Evolutionary conservation across 495 filamentous ascomycete species (phyloP).

Genomic region (Tirmania nivea): DNA sequence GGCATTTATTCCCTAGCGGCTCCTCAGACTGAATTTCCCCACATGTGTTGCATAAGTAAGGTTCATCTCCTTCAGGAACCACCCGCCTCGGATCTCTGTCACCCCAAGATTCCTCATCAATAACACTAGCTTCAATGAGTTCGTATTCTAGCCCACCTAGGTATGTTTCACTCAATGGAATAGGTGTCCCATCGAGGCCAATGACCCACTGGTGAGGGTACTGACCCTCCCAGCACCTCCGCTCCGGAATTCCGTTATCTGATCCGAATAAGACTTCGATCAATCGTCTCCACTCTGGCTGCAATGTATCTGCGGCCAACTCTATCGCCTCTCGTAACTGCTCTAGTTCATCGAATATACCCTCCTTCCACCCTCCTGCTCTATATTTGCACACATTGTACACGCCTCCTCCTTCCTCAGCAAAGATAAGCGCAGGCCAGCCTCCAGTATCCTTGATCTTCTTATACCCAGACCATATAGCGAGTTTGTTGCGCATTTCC

Average conservation of each 20-base stretch:
- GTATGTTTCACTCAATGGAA: slow-evolving; percentile 17
- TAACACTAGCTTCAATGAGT: slow-evolving; percentile 14
- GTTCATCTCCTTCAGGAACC: background rate
- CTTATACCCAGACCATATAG: slow-evolving; percentile 20
- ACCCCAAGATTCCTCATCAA: slow-evolving; percentile 17
- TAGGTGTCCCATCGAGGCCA: slow-evolving; percentile 8
- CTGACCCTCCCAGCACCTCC: slow-evolving; percentile 9
- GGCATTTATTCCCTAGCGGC: slow-evolving; percentile 12
- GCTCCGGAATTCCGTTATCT: background rate
- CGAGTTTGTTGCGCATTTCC: slow-evolving; percentile 22
- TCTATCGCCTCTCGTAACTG: slow-evolving; percentile 16
- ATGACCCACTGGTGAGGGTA: slow-evolving; percentile 17
- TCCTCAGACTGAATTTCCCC: slow-evolving; percentile 16
- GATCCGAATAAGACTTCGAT: slow-evolving; percentile 2
- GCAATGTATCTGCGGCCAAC: slow-evolving; percentile 21
- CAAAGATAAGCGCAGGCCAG: slow-evolving; percentile 21
- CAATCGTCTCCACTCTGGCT: slow-evolving; percentile 20
- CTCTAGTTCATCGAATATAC: slow-evolving; percentile 14
- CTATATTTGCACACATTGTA: slow-evolving; percentile 24
- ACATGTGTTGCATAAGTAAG: slow-evolving; percentile 11
- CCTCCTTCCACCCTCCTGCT: slow-evolving; percentile 11
- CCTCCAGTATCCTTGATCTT: slow-evolving; percentile 19
- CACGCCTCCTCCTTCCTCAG: slow-evolving; percentile 15
- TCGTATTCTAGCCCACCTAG: slow-evolving; percentile 14
- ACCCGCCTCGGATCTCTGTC: slow-evolving; percentile 14